These are phyloP conservation scores for Tetrapisispora fleetii DNA, from an alignment of 805 yeast species.

Conservation along the genomic window DNA sequence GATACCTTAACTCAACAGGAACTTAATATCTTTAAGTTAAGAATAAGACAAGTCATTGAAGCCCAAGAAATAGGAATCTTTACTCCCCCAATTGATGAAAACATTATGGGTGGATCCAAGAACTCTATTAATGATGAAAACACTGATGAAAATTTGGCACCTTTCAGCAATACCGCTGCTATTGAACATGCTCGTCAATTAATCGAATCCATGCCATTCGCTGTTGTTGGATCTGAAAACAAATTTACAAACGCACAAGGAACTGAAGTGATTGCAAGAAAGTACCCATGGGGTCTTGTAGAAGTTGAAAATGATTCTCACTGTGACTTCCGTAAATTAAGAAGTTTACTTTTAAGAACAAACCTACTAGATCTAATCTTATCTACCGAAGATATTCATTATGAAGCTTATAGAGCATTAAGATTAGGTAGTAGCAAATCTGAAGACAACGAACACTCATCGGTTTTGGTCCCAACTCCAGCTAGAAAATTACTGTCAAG, in stretches of 20 bases:
- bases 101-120: conserved; percentile 6
- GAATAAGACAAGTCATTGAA: conserved; percentile 74
- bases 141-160: not conserved
- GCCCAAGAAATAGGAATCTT: conserved; percentile 76
- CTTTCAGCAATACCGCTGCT: conserved; percentile 42
- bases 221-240: conserved; percentile 69
- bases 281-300: conserved; percentile 85
- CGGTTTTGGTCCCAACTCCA: conserved; percentile 32
- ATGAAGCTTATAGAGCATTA: conserved; percentile 64
- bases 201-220: conserved; percentile 81
- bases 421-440: conserved; percentile 48
- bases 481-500: conserved; percentile 44
- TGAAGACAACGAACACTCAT: conserved; percentile 23
- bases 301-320: conserved; percentile 81
- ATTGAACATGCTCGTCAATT: conserved; percentile 73
- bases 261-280: conserved; percentile 60
- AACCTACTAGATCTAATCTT: conserved; percentile 74
- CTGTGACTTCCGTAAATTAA: conserved; percentile 75
- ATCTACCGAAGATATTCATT: conserved; percentile 73
- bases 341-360: conserved; percentile 70
- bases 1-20: conserved; percentile 72
- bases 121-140: conserved; percentile 24
- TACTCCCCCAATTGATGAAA: conserved; percentile 66
- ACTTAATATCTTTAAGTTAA: conserved; percentile 55
- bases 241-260: conserved; percentile 58